Base-by-base conservation (phyloP, 2,329 filamentous ascomycete genomes). In the Xylariaceae sp. region DNA sequence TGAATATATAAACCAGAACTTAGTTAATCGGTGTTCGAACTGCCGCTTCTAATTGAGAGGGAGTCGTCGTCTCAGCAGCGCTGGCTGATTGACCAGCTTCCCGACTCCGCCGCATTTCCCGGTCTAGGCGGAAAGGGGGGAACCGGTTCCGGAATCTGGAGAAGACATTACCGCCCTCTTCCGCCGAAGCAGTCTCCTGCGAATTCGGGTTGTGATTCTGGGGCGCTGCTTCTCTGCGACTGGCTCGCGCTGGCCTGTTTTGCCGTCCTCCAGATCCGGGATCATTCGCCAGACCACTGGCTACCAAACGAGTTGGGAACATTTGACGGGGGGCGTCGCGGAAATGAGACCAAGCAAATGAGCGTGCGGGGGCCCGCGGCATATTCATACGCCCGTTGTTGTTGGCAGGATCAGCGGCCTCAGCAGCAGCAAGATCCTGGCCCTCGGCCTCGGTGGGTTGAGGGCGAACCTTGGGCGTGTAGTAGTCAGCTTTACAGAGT, bases 401-500 rank as follows among this genome's bases (percentile, higher is more conserved):
- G 25, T 69, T 67, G 29, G 67, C 52, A 50, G 62, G 47, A 49
- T 61, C 58, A 53, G 57, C 33, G 46, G 52, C 23, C 46, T 52
- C 35, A 57, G 54, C 20, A 45, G 61, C 45, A 56, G 60, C 48
- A 49, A 62, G 45, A 42, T 57, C 61, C 11, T 64, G 62, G 11
- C 62, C 50, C 27, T 67, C 68, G 20, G 68, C 67, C 25, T 73
- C 71, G 12, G 70, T 66, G 10, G 71, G 66, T 8, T 66, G 63
- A 3, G 86, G 75, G 14, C 89, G 86, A 40, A 90, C 88, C 69
- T 97, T 97, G 0, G 93, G 92, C 3, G 89, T 85, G 66, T 95
- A 97, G 67, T 97, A 98, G 63, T 98, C 93, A 33, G 92, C 88
- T 71, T 98, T 98, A 75, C 93, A 98, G 6, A 98, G 82, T 5